These are phyloP conservation scores for Teratosphaeria nubilosa DNA, from an alignment of 2,329 filamentous ascomycete species.

Conservation along the genomic window DNA sequence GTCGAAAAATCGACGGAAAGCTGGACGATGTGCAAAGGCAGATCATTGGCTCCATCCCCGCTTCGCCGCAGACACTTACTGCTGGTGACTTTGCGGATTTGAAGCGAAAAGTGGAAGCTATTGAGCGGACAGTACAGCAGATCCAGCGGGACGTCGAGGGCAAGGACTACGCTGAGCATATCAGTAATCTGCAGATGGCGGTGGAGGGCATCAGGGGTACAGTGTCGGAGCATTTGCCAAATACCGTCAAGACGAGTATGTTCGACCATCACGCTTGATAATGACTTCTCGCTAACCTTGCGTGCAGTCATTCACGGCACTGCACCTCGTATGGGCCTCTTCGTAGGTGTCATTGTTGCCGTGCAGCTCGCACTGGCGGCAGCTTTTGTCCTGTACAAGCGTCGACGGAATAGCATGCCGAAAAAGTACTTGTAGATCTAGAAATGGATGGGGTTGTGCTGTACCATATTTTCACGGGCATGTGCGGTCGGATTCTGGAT, in stretches of 20 bases:
- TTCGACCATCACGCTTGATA: constrained; percentile 2
- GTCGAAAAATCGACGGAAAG: constrained; percentile 38
- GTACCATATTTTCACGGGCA: neutral
- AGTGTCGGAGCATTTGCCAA: constrained; percentile 42
- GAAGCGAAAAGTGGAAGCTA: constrained; percentile 23
- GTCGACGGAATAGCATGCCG: constrained; percentile 61
- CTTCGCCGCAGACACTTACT: constrained; percentile 4
- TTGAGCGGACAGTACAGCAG: constrained; percentile 41
- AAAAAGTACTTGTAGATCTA: constrained; percentile 72
- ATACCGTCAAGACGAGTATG: constrained; percentile 41
- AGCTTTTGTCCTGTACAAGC: constrained; percentile 70
- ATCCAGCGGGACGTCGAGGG: constrained; percentile 46
- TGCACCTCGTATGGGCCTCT: constrained; percentile 48
- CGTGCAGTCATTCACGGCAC: constrained; percentile 41
- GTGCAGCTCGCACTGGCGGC: constrained; percentile 62
- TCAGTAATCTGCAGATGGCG: constrained; percentile 44
- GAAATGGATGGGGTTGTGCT: neutral
- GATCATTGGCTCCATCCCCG: constrained; percentile 33
- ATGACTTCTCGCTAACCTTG: constrained; percentile 1
- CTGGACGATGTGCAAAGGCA: constrained; percentile 17
- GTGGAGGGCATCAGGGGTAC: constrained; percentile 39
- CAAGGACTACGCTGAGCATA: constrained; percentile 47
- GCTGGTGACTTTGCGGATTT: constrained; percentile 1
- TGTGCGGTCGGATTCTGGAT: neutral
- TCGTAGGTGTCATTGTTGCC: constrained; percentile 62